Conservation (phyloP, 129 eudicot species). For the Flaveria robusta region DNA sequence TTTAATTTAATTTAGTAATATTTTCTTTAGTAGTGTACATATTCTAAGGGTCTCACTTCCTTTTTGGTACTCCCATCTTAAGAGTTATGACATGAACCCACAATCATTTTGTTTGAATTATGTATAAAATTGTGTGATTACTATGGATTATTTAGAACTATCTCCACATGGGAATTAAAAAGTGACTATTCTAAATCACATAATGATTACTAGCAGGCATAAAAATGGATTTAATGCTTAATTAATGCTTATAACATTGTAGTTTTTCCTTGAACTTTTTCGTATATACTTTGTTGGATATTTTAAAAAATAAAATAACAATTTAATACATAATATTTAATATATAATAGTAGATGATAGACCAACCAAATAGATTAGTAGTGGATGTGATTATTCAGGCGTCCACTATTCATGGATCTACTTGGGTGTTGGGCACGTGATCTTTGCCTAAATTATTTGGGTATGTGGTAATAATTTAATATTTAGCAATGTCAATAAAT, state of each 20-base stretch:
- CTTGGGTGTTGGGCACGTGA: constrained; percentile 25
- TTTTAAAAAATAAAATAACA: neutral
- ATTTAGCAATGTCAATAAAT: neutral
- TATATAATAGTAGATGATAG: neutral
- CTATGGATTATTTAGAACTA: neutral
- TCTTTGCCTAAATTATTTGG: neutral
- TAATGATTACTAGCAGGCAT: constrained; percentile 1
- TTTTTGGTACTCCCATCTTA: too few relatives aligned
- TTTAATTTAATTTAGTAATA: too few relatives aligned
- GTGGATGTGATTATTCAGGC: neutral
- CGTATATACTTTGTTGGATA: neutral
- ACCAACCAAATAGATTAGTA: constrained; percentile 8
- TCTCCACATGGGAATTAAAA: neutral
- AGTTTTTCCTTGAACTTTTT: neutral
- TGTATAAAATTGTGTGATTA: neutral
- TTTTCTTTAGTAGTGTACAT: too few relatives aligned
- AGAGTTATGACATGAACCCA: too few relatives aligned
- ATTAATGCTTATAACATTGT: neutral
- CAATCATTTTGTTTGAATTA: too few relatives aligned
- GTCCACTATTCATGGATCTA: constrained; percentile 3
- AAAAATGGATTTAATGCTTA: neutral
- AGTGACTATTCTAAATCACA: neutral
- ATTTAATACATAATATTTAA: neutral
- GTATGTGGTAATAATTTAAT: neutral
- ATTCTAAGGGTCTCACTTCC: too few relatives aligned